Evolutionary conservation across 1,284 basidiomycete genomes (phyloP).

Genomic region (Thecaphora frezii): DNA sequence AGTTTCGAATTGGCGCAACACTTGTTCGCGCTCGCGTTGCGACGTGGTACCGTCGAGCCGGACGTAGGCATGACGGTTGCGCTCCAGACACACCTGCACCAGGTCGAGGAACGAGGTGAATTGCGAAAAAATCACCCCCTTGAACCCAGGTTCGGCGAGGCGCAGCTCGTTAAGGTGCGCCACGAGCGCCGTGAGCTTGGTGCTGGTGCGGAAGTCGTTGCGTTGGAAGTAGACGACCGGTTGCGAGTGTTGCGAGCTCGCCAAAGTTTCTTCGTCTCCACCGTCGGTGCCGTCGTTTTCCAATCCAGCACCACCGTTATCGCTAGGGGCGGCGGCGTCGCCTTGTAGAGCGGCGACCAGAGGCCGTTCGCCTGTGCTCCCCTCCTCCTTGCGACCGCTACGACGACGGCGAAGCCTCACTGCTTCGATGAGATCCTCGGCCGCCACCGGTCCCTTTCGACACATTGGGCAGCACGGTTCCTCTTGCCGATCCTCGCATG

Average conservation of each 20-base stretch:
- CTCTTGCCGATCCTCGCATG: constrained; percentile 70
- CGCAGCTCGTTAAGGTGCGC: constrained; percentile 67
- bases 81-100: constrained; percentile 39
- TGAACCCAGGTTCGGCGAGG: constrained; percentile 61
- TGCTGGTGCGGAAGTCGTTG: constrained; percentile 83
- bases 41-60: constrained; percentile 88
- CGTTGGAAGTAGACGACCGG: constrained; percentile 68
- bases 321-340: too few relatives aligned
- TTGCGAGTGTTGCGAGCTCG: constrained; percentile 43
- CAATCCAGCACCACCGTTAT: too few relatives aligned
- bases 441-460: constrained; percentile 58
- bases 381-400: neutral
- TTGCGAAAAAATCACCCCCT: constrained; percentile 60
- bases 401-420: constrained; percentile 51
- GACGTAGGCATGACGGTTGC: constrained; percentile 37
- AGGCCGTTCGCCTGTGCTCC: neutral
- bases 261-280: neutral
- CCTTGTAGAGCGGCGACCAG: too few relatives aligned
- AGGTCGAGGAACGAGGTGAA: constrained; percentile 61
- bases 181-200: constrained; percentile 77
- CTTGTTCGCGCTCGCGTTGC: constrained; percentile 75
- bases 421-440: constrained; percentile 66
- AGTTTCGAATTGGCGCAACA: constrained; percentile 74
- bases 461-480: constrained; percentile 61
- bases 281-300: constrained; percentile 46